A percentile compares a stretch with the other conserved stretches of the same genome.
phyloP scores from a whole-genome alignment of 2,329 filamentous ascomycete genomes.

The Exophiala oligosperma region DNA sequence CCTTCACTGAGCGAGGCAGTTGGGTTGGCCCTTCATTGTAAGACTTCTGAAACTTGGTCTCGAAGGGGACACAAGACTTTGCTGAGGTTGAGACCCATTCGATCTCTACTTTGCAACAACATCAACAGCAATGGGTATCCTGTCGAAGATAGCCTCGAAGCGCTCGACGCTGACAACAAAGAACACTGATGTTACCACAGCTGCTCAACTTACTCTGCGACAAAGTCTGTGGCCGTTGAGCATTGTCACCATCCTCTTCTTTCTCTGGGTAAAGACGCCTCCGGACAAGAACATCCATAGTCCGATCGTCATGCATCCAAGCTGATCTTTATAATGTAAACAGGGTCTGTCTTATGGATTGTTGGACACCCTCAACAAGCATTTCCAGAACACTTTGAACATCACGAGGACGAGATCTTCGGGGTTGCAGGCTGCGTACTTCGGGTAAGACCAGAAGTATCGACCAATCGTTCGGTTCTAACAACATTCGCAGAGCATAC shows the following conservation, averaged over 20 bases:
- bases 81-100: too few species aligned
- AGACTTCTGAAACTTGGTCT: too few species aligned
- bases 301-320: background rate
- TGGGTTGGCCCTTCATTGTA: too few species aligned
- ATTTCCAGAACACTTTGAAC: slow-evolving; percentile 57
- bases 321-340: background rate
- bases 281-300: background rate
- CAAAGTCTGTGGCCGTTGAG: slow-evolving; percentile 40
- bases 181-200: slow-evolving; percentile 31
- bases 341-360: slow-evolving; percentile 47
- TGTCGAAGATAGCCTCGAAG: background rate
- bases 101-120: background rate
- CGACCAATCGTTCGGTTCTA: background rate
- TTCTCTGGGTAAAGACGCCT: slow-evolving; percentile 45
- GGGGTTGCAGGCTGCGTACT: slow-evolving; percentile 64
- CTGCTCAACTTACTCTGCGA: slow-evolving; percentile 40
- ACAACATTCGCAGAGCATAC: slow-evolving; percentile 43
- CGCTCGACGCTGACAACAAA: background rate
- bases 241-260: slow-evolving; percentile 50
- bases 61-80: too few species aligned
- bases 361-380: slow-evolving; percentile 51
- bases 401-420: slow-evolving; percentile 58
- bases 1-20: too few species aligned
- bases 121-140: background rate
- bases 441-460: slow-evolving; percentile 41